phyloP scores from a whole-genome alignment of 139 green algal species.

The Mesotaenium endlicherianum region DNA sequence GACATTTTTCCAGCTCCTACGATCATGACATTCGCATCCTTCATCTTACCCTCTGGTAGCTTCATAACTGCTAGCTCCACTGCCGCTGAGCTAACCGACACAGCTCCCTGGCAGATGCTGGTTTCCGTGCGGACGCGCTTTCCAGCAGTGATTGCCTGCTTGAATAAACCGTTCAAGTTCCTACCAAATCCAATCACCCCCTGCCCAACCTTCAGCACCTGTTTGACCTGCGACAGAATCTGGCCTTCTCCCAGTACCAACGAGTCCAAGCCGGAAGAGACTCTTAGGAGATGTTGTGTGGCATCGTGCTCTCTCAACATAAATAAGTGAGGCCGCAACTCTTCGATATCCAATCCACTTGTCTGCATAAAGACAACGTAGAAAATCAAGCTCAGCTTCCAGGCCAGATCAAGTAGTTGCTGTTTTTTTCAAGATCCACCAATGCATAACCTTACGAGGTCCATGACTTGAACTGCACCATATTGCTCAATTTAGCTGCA shows the following conservation, averaged over 20 bases:
- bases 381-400: slow-evolving; percentile 3
- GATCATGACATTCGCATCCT: slow-evolving; percentile 82
- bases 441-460: too few species aligned
- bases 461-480: too few species aligned
- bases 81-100: slow-evolving; percentile 93
- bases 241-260: slow-evolving; percentile 99
- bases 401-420: too few species aligned
- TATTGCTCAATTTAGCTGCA: too few species aligned
- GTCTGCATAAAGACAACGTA: slow-evolving; percentile 50
- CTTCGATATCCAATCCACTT: slow-evolving; percentile 83
- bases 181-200: slow-evolving; percentile 86
- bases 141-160: slow-evolving; percentile 93
- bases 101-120: slow-evolving; percentile 84
- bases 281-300: slow-evolving; percentile 89
- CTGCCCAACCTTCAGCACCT: slow-evolving; percentile 88
- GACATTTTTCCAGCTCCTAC: slow-evolving; percentile 99
- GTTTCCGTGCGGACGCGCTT: slow-evolving; percentile 96
- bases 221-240: slow-evolving; percentile 95
- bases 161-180: slow-evolving; percentile 98
- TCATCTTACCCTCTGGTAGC: slow-evolving; percentile 81
- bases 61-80: slow-evolving; percentile 97
- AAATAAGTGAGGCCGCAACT: slow-evolving; percentile 94
- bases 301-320: slow-evolving; percentile 92
- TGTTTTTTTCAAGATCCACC: too few species aligned
- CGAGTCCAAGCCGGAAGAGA: slow-evolving; percentile 91